Evolutionary conservation across 2,329 filamentous ascomycete genomes (phyloP).

Genomic region (Nemania sp.): DNA sequence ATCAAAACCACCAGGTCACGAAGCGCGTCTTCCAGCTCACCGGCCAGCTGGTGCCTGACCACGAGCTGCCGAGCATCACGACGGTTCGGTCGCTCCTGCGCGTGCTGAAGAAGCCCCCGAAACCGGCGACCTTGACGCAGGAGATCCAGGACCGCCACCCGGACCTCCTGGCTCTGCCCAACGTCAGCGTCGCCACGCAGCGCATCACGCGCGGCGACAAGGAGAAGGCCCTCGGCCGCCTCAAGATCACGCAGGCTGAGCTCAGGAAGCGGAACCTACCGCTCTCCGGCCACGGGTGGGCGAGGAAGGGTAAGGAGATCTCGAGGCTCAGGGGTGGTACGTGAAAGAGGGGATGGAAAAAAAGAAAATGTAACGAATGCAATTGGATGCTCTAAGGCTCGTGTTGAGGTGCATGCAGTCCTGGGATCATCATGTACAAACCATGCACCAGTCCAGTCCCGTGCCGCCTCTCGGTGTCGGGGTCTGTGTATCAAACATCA

Average conservation of each 20-base stretch:
- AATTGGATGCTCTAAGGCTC: no score
- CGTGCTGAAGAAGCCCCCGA: constrained; percentile 57
- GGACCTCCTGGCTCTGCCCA: constrained; percentile 55
- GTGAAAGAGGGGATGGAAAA: constrained; percentile 28
- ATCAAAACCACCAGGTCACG: constrained; percentile 60
- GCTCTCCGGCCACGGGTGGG: constrained; percentile 51
- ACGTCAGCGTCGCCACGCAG: constrained; percentile 69
- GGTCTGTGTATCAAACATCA: constrained; percentile 4
- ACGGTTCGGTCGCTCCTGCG: constrained; percentile 61
- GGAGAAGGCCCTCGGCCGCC: constrained; percentile 72
- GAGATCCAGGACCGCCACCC: constrained; percentile 51
- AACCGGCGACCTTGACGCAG: constrained; percentile 66
- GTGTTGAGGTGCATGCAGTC: background rate
- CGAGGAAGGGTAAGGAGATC: constrained; percentile 49
- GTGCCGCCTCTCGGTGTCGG: background rate
- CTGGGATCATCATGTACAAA: no score
- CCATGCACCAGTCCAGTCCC: background rate
- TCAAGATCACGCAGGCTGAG: constrained; percentile 79
- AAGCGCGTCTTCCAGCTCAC: constrained; percentile 83
- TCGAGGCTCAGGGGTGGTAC: constrained; percentile 48
- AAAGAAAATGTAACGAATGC: no score
- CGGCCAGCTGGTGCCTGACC: constrained; percentile 75
- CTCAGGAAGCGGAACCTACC: constrained; percentile 66
- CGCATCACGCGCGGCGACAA: constrained; percentile 73
- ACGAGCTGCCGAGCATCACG: constrained; percentile 60